A percentile compares a stretch with the other conserved stretches of the same genome.
These are phyloP conservation scores for Phlebiopsis flavidoalba DNA, from an alignment of 768 basidiomycete species.

Conservation along the genomic window DNA sequence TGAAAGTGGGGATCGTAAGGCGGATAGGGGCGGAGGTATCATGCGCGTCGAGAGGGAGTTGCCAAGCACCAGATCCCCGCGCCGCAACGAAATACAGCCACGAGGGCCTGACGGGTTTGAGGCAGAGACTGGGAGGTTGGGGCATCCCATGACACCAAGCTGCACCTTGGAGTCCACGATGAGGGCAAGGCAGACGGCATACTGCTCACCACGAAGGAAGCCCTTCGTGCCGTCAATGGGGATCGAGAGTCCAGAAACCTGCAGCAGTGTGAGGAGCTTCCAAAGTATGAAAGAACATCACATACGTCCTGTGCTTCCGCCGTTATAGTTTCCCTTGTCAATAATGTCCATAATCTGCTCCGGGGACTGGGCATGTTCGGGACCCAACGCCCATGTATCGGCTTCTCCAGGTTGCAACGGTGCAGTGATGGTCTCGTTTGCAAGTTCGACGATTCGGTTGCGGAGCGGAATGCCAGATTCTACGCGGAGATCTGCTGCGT, in stretches of 20 bases:
- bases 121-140: constrained; percentile 70
- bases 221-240: constrained; percentile 94
- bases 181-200: constrained; percentile 86
- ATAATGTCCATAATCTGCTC: constrained; percentile 77
- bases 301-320: constrained; percentile 71
- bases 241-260: constrained; percentile 87
- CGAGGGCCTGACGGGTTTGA: constrained; percentile 49
- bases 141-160: constrained; percentile 87
- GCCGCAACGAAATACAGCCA: constrained; percentile 82
- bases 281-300: constrained; percentile 16
- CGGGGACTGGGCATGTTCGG: constrained; percentile 44
- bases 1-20: constrained; percentile 48
- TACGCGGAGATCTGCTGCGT: constrained; percentile 69
- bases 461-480: constrained; percentile 41
- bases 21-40: constrained; percentile 40
- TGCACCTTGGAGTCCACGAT: constrained; percentile 75
- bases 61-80: constrained; percentile 80
- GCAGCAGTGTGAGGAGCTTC: constrained; percentile 34
- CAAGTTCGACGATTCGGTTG: constrained; percentile 71
- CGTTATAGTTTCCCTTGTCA: constrained; percentile 73
- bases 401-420: constrained; percentile 53
- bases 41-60: constrained; percentile 51
- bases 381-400: constrained; percentile 69
- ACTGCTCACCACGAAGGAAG: constrained; percentile 89
- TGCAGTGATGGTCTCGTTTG: constrained; percentile 68